phyloP scores from a whole-genome alignment of 495 filamentous ascomycete genomes.

The Xeromyces bisporus region DNA sequence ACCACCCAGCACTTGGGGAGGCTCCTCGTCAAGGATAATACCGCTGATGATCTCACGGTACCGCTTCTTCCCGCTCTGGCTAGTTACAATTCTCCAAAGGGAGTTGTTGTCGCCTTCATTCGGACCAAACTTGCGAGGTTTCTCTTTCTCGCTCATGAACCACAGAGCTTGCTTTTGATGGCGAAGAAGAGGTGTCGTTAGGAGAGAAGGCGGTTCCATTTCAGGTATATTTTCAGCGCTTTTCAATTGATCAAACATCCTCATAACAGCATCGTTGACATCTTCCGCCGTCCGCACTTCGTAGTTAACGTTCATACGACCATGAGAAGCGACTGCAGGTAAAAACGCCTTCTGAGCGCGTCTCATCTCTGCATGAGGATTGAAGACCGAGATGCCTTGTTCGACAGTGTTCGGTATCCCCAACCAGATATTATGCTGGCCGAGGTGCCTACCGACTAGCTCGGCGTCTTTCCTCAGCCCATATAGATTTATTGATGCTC shows the following conservation, averaged over 20 bases:
- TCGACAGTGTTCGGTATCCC: constrained; percentile 45
- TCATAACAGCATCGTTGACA: constrained; percentile 63
- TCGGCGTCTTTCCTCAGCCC: constrained; percentile 49
- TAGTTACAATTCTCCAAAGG: constrained; percentile 47
- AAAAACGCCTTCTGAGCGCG: constrained; percentile 15
- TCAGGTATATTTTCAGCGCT: constrained; percentile 56
- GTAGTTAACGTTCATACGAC: constrained; percentile 23
- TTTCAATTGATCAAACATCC: constrained; percentile 73
- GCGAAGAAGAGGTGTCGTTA: constrained; percentile 55
- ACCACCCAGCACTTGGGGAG: constrained; percentile 61
- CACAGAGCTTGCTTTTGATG: constrained; percentile 87
- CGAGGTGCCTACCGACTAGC: constrained; percentile 47
- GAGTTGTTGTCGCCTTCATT: constrained; percentile 46
- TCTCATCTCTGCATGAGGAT: constrained; percentile 43
- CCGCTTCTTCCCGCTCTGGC: constrained; percentile 33
- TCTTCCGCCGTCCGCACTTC: constrained; percentile 61
- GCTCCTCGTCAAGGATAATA: constrained; percentile 41
- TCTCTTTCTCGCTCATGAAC: constrained; percentile 77
- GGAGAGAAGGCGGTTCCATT: constrained; percentile 42
- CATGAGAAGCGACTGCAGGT: constrained; percentile 9
- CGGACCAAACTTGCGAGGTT: constrained; percentile 35
- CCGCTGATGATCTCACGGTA: constrained; percentile 79
- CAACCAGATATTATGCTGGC: constrained; percentile 47
- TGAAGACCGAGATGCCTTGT: constrained; percentile 44
- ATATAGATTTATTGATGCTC: constrained; percentile 58